Evolutionary conservation across 345 rosid genomes (phyloP).

Genomic region (Hypericum androsaemum): DNA sequence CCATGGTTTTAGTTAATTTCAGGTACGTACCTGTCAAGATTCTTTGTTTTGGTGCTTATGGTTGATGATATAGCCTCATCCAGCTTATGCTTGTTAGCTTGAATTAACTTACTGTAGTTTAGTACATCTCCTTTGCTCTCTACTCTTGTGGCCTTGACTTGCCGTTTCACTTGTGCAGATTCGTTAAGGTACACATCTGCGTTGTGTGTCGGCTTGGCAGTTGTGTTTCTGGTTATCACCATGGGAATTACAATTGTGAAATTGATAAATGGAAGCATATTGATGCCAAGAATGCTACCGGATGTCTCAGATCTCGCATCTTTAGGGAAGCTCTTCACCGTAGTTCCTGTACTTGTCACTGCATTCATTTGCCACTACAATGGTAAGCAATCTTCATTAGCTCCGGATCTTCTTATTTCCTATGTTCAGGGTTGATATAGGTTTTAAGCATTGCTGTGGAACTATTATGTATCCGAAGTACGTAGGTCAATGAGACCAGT

Average conservation of each 20-base stretch:
- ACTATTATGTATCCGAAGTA: no score
- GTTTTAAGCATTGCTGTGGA: no score
- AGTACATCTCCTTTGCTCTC: not conserved
- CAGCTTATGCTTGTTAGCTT: no score
- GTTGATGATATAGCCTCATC: no score
- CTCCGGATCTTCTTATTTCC: not conserved
- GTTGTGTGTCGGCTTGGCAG: constrained; percentile 69
- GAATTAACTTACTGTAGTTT: no score
- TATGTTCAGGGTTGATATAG: no score
- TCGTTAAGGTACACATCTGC: constrained; percentile 86
- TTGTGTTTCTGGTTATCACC: constrained; percentile 66
- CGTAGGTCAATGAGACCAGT: no score
- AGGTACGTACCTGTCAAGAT: no score
- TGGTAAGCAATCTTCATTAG: constrained; percentile 30
- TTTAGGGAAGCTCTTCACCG: constrained; percentile 73
- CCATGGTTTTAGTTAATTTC: no score
- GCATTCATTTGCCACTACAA: constrained; percentile 86
- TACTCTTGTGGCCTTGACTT: constrained; percentile 11
- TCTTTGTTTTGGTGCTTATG: no score
- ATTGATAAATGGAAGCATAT: constrained; percentile 45
- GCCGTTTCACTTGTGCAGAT: constrained; percentile 45
- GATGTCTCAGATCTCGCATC: constrained; percentile 59
- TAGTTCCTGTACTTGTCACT: constrained; percentile 82
- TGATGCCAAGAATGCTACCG: constrained; percentile 78
- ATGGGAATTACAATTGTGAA: constrained; percentile 59